These are phyloP conservation scores for Acer yangbiense DNA, from an alignment of 345 rosid species.

Conservation along the genomic window DNA sequence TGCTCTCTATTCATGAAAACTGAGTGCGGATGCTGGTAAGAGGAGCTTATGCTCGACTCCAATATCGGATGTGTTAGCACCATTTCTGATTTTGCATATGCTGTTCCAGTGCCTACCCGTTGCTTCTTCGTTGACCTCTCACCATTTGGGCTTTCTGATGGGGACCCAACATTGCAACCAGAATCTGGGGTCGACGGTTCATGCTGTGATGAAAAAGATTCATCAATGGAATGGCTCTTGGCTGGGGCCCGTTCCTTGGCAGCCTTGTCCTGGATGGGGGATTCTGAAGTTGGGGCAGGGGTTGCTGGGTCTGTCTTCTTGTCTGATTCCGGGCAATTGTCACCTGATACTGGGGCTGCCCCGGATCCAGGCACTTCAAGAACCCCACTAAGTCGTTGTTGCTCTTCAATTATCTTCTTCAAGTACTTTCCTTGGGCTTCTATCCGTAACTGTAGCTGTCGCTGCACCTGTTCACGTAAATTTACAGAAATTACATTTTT, in stretches of 20 bases:
- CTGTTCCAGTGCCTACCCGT: slow-evolving; percentile 41
- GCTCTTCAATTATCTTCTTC: slow-evolving; percentile 99
- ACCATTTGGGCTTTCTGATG: slow-evolving; percentile 55
- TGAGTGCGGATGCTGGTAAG: slow-evolving; percentile 52
- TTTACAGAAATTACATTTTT: slow-evolving; percentile 4
- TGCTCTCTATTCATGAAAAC: slow-evolving; percentile 43
- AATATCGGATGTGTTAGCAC: slow-evolving; percentile 64
- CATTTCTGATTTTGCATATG: slow-evolving; percentile 51
- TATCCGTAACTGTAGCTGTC: slow-evolving; percentile 94
- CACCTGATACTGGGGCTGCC: slow-evolving; percentile 47
- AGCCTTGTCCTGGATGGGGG: slow-evolving; percentile 68
- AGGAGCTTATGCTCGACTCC: slow-evolving; percentile 76
- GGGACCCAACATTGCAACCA: slow-evolving; percentile 58
- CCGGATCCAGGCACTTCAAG: slow-evolving; percentile 58
- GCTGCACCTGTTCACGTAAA: slow-evolving; percentile 72
- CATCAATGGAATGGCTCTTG: slow-evolving; percentile 84
- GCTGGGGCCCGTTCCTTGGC: slow-evolving; percentile 58
- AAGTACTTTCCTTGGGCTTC: slow-evolving; percentile 97
- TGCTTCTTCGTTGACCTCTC: slow-evolving; percentile 77
- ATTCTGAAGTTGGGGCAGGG: slow-evolving; percentile 84
- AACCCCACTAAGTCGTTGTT: slow-evolving; percentile 77
- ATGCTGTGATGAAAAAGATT: slow-evolving; percentile 77
- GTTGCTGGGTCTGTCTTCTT: slow-evolving; percentile 83
- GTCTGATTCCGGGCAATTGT: slow-evolving; percentile 56
- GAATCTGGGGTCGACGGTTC: slow-evolving; percentile 95